These are phyloP conservation scores for Trypanosoma melophagium DNA, from an alignment of 208 protist genomes.

Conservation along the genomic window DNA sequence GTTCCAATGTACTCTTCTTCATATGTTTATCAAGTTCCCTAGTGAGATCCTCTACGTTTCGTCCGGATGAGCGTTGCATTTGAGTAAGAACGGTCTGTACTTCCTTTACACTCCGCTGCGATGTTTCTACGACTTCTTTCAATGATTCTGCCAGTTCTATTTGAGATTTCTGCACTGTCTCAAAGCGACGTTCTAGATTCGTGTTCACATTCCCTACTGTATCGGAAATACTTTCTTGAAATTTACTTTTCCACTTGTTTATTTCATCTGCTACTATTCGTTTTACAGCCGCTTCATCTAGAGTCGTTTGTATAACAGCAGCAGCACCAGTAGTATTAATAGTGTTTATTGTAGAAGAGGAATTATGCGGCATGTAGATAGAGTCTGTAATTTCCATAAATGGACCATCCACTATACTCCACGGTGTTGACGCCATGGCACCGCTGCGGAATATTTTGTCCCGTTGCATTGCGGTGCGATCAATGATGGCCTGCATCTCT, in stretches of 20 bases:
- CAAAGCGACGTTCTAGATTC: conserved; percentile 4
- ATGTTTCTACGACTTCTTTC: conserved; percentile 12
- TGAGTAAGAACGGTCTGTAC: conserved; percentile 29
- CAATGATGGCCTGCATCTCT: conserved; percentile 74
- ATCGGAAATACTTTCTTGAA: conserved; percentile 18
- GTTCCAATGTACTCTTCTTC: conserved; percentile 25
- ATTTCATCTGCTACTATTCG: conserved; percentile 24
- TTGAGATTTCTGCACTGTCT: conserved; percentile 16
- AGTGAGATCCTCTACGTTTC: conserved; percentile 28
- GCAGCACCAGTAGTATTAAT: background rate
- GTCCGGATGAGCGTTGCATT: conserved; percentile 27
- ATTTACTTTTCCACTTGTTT: conserved; percentile 3
- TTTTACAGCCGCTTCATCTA: conserved; percentile 28
- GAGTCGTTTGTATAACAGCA: background rate
- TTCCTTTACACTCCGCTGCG: conserved; percentile 4
- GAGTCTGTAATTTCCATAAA: background rate
- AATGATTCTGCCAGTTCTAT: conserved; percentile 21
- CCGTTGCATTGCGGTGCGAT: conserved; percentile 46
- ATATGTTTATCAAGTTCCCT: conserved; percentile 26
- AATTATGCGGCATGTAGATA: background rate
- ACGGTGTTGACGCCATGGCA: background rate
- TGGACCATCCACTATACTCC: background rate
- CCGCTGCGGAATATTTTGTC: conserved; percentile 28
- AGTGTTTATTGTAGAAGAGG: background rate
- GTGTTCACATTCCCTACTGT: conserved; percentile 6